Base-by-base conservation (phyloP, 179 eudicot species). In the Dionaea muscipula region DNA sequence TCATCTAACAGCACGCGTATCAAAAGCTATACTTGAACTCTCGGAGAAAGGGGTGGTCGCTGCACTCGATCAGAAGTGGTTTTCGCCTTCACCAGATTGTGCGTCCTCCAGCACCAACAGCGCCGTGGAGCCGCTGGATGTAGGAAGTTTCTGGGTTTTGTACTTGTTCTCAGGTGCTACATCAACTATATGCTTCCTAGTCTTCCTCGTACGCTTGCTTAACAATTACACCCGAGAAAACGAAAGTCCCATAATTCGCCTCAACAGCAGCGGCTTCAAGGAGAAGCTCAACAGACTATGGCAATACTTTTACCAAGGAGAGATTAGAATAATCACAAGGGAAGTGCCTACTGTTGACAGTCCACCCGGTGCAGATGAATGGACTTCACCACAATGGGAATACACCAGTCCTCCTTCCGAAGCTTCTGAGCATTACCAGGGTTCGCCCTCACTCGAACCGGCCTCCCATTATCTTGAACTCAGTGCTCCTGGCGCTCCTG, bases 111-210 rank as follows among this genome's bases (percentile, higher is more conserved):
- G 45, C 1, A 20, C 3, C 7, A 21, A 51, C 35, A 28, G 35
- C 35, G 21, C 67, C 16, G 40, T 60, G 0, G 59, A 62, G 10
- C 65, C 67, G 31, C 40, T 80, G 24, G 56, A 26, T 25, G 35
- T 64, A 22, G 50, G 55, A 17, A 72, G 78, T 37, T 77, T 80
- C 60, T 60, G 74, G 70, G 70, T 65, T 16, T 56, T 74, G 7
- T 80, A 62, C 47, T 52, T 64, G 2, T 22, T 67, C 14, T 77
- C 78, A 0, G 72, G 38, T 1, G 43, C 46, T 52, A 67, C 62
- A 26, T 71, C 82, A 26, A 65, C 74, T 1, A 0, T 65, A 1
- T 71, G 75, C 57, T 60, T 63, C 16, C 31, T 80, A 1, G 50
- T 66, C 24, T 75, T 66, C 47, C 52, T 68, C 24, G 19, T 35